phyloP scores from a whole-genome alignment of 2,329 filamentous ascomycete species.

The Botrytis elliptica region DNA sequence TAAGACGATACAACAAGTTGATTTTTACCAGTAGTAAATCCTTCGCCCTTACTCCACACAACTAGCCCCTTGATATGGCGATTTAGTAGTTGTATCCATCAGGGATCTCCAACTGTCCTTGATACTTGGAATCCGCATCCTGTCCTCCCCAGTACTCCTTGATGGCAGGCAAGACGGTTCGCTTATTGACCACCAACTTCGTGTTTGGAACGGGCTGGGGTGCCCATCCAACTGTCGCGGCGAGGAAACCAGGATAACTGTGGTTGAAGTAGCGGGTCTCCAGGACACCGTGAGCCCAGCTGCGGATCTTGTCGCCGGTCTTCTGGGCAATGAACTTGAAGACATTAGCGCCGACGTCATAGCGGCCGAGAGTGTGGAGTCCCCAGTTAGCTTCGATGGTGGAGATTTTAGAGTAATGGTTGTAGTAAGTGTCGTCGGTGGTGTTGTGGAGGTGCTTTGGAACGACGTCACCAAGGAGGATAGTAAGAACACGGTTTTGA shows the following conservation, averaged over 20 bases:
- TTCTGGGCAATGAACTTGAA: constrained; percentile 58
- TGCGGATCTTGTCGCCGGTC: constrained; percentile 53
- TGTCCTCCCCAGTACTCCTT: constrained; percentile 33
- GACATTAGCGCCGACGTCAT: constrained; percentile 72
- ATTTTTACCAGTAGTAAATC: neutral
- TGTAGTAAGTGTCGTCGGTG: constrained; percentile 67
- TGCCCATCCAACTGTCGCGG: constrained; percentile 29
- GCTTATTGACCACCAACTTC: constrained; percentile 31
- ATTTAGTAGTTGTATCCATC: constrained; percentile 29
- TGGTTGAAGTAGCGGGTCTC: constrained; percentile 45
- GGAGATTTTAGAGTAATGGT: constrained; percentile 69
- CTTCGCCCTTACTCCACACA: neutral
- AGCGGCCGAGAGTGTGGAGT: constrained; percentile 67
- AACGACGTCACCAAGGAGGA: constrained; percentile 74
- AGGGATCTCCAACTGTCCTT: constrained; percentile 37
- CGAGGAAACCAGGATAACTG: constrained; percentile 46
- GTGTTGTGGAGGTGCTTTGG: constrained; percentile 64
- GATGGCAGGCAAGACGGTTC: constrained; percentile 38
- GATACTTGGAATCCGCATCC: constrained; percentile 36
- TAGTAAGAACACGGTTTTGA: constrained; percentile 66
- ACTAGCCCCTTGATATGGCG: neutral
- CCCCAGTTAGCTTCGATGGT: constrained; percentile 67
- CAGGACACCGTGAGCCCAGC: constrained; percentile 37
- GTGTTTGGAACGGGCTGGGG: constrained; percentile 41
- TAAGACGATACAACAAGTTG: neutral